Evolutionary conservation across 345 rosid species (phyloP), one percentile per base, ranked within the genome.

Genomic region (Brassica incana): DNA sequence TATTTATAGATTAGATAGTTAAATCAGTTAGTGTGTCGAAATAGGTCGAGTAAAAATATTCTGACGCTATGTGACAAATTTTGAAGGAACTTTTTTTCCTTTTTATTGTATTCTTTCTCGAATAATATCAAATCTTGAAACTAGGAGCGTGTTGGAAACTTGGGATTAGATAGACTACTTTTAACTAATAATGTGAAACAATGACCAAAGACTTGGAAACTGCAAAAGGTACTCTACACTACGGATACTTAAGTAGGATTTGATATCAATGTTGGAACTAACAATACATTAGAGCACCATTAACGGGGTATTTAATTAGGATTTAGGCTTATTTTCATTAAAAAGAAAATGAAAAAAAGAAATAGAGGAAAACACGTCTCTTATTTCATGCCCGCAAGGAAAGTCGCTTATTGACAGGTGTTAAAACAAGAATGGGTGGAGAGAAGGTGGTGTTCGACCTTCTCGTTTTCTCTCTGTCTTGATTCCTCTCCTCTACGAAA

Each of bases 261-360:
- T 80, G 76, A 69, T 80, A 80, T 80, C 83, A 74, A 74, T 61
- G 78, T 79, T 79, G 75, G 78, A 79, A 79, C 70, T 62, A 68
- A 68, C 82, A 69, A 74, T 35, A n/a, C 59, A 74, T 68, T 50
- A 36, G 7, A 18, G 18, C 18, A 18, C 18, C 18, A 18, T 18
- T 18, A 18, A 18, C 18, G 18, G 18, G 18, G 18, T 18, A 18
- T 18, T 18, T 18, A 18, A 18, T 18, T 18, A 18, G 18, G 18
- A n/a, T 18, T 18, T 18, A 18, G 18, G 18, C 18, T 18, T 18
- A 18, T 18, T 18, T 18, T 18, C 18, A 18, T 18, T 18, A 18
- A 18, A 18, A 18, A 18, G 18, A 18, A 18, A 18, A 18, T 18
- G 18, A 18, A 18, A 18, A 18, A 18, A 18, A 18, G 18, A 18